Conservation (phyloP, 2,329 filamentous ascomycete species). For the Coniella lustricola region DNA sequence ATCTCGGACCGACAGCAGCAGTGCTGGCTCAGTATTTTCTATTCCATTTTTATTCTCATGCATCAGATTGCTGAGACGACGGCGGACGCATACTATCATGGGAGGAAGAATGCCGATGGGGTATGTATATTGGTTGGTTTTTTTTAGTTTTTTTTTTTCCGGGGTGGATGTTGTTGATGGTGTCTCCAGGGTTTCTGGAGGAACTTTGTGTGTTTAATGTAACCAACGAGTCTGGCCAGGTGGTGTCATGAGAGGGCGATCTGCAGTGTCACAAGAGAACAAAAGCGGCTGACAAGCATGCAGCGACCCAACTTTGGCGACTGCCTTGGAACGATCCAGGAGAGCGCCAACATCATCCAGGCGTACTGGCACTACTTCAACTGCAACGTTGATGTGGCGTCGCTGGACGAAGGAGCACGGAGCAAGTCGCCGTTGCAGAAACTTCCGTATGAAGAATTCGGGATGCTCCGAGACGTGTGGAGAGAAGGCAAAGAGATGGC, state of each 20-base stretch:
- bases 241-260: no score
- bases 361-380: constrained; percentile 46
- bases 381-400: constrained; percentile 26
- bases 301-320: constrained; percentile 1
- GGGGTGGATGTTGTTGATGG: no score
- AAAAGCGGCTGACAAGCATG: no score
- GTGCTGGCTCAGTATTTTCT: constrained; percentile 31
- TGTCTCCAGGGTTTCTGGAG: no score
- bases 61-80: constrained; percentile 34
- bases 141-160: background rate
- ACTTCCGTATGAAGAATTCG: constrained; percentile 18
- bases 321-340: constrained; percentile 34
- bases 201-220: no score
- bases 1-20: constrained; percentile 26
- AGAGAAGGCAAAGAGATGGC: constrained; percentile 15
- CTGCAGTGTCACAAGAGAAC: no score
- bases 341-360: constrained; percentile 39
- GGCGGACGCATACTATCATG: constrained; percentile 36
- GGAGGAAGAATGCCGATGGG: constrained; percentile 12
- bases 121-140: constrained; percentile 18
- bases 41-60: constrained; percentile 35
- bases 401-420: constrained; percentile 22
- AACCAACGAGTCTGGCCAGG: no score
- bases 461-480: constrained; percentile 28
- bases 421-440: constrained; percentile 23